phyloP scores from a whole-genome alignment of 345 rosid genomes.

The Noccaea caerulescens region DNA sequence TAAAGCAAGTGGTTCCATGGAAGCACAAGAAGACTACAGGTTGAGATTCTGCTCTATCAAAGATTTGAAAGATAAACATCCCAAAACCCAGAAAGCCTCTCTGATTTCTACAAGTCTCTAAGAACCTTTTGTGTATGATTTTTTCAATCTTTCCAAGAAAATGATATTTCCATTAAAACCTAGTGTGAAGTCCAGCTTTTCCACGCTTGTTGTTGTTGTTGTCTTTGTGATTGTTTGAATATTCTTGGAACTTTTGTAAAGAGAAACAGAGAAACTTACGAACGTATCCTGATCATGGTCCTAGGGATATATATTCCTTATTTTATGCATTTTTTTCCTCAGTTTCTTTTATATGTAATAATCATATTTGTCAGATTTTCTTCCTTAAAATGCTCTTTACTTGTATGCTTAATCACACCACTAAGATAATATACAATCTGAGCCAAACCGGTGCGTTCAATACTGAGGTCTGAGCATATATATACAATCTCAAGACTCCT shows the following conservation, averaged over 20 bases:
- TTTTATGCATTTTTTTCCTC: slow-evolving; percentile 9
- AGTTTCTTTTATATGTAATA: background rate
- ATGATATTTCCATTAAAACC: slow-evolving; percentile 15
- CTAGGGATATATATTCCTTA: slow-evolving; percentile 5
- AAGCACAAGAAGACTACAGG: slow-evolving; percentile 49
- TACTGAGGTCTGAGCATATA: background rate
- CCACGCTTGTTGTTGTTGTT: slow-evolving; percentile 20
- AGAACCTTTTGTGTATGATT: slow-evolving; percentile 4
- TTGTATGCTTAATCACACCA: background rate
- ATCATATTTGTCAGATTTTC: background rate
- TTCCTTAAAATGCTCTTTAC: background rate
- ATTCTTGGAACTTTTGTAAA: slow-evolving; percentile 29
- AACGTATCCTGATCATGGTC: slow-evolving; percentile 30
- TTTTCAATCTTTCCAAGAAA: slow-evolving; percentile 24
- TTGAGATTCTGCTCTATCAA: slow-evolving; percentile 22
- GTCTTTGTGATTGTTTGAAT: slow-evolving; percentile 32
- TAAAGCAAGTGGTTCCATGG: slow-evolving; percentile 78
- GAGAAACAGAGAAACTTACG: slow-evolving; percentile 26
- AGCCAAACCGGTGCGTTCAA: background rate
- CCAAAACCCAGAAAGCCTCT: background rate
- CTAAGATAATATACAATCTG: background rate
- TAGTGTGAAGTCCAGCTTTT: slow-evolving; percentile 8
- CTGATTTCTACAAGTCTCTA: background rate
- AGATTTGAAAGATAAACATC: slow-evolving; percentile 13
- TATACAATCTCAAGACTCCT: too few species aligned